Percentiles rank a stretch among this genome's conserved stretches.
Conservation (phyloP, 2,329 filamentous ascomycete species). For the Pseudogymnoascus sp. region DNA sequence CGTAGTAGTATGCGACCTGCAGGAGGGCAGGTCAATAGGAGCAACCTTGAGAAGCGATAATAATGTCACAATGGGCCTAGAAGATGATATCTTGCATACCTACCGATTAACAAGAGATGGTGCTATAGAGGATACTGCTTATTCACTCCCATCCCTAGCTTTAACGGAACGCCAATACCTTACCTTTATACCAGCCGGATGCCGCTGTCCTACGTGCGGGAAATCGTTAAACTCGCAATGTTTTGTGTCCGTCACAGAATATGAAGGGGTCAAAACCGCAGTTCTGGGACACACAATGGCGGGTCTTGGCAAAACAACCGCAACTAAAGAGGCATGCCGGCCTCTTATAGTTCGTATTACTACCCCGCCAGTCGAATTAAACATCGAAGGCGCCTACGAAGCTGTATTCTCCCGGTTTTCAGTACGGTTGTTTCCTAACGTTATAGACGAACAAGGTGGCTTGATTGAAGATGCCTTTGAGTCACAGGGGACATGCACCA, state of each 20-base stretch:
- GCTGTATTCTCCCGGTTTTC: background rate
- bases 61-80: background rate
- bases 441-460: background rate
- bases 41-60: background rate
- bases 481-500: background rate
- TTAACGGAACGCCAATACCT: slow-evolving; percentile 5
- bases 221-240: background rate
- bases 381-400: background rate
- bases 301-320: background rate
- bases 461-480: background rate
- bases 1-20: slow-evolving; percentile 2
- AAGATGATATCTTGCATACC: background rate
- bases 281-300: background rate
- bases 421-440: background rate
- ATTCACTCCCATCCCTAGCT: background rate
- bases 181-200: slow-evolving; percentile 7
- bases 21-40: background rate
- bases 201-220: slow-evolving; percentile 3
- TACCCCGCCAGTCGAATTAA: background rate
- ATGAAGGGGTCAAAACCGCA: background rate
- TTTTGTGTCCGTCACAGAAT: background rate
- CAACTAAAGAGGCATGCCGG: background rate
- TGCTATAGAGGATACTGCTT: slow-evolving; percentile 6
- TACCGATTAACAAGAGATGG: slow-evolving; percentile 9
- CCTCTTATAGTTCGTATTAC: slow-evolving; percentile 8